Base-by-base conservation (phyloP, 2,329 filamentous ascomycete genomes). In the Talaromyces funiculosus region DNA sequence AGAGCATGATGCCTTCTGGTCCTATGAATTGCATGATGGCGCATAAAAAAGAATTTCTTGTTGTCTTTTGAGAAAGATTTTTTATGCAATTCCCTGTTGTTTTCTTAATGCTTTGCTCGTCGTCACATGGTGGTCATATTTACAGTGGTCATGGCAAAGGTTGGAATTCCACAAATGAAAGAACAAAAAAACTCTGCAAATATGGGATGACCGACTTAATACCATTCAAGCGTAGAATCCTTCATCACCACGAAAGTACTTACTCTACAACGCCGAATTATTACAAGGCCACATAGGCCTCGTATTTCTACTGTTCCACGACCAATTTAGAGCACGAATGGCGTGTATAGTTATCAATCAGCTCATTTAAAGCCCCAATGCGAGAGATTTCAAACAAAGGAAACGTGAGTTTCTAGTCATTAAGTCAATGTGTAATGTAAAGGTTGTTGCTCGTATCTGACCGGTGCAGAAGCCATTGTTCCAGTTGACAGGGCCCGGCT, bases 141-240 rank as follows among this genome's bases (percentile, higher is more conserved):
- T 59, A 56, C 47, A 57, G 56, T 62, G 60, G 56, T 59, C 72
- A 74, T 53, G 55, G 60, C 55, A 73, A 69, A 67, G 67, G 65
- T 70, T 40, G 35, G 73, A 59, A 62, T 51, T 42, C 35, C 54
- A 74, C 69, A 69, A 68, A 68, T 66, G 70, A 70, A 72, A 66
- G 69, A 72, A 70, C 71, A 70, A 73, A 70, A 70, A 67, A 65
- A 71, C 45, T 57, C 53, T 38, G 54, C 20, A 53, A 31, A 53
- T 54, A 24, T 42, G 31, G n/a, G n/a, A 18, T 24, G 20, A 16
- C 5, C 42, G 20, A 45, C 42, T 45, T 8, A 3, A 4, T 26
- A 45, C 12, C 12, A 7, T 22, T 43, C 20, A 45, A 24, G 5
- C 14, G 42, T 45, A 45, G 42, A 45, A 22, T n/a, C n/a, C 20